phyloP scores from a whole-genome alignment of 768 basidiomycete genomes.

The Collybia mongolica region DNA sequence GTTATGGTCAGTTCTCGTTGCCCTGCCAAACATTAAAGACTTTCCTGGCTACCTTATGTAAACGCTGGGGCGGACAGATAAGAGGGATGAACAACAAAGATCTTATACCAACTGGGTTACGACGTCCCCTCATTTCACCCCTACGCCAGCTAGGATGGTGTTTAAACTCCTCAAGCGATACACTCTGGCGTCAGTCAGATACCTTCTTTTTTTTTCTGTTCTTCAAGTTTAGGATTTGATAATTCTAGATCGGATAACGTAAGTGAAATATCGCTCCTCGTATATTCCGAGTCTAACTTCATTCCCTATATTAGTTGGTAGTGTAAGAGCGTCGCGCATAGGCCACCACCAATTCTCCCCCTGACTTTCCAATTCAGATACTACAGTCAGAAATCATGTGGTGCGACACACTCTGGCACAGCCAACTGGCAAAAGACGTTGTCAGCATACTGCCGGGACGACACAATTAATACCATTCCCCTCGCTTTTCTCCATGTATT shows the following conservation, averaged over 20 bases:
- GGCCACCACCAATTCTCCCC: background rate
- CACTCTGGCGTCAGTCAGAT: background rate
- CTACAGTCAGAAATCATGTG: slow-evolving; percentile 76
- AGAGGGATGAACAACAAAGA: background rate
- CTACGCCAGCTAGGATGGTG: slow-evolving; percentile 9
- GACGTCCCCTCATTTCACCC: background rate
- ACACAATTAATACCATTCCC: slow-evolving; percentile 65
- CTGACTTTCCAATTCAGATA: slow-evolving; percentile 38
- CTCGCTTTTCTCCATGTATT: slow-evolving; percentile 65
- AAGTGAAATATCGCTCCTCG: slow-evolving; percentile 5
- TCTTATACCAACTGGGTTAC: background rate
- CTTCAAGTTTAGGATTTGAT: slow-evolving; percentile 24
- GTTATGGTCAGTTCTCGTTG: too few relatives aligned
- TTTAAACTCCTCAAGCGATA: slow-evolving; percentile 3
- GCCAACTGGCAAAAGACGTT: slow-evolving; percentile 58
- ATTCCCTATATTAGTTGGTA: slow-evolving; percentile 38
- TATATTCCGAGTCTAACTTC: background rate
- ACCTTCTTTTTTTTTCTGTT: background rate
- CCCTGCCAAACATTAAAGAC: too few relatives aligned
- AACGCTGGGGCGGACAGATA: background rate
- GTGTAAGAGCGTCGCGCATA: slow-evolving; percentile 36
- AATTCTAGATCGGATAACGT: slow-evolving; percentile 36
- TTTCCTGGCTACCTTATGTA: background rate
- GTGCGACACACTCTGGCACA: slow-evolving; percentile 48
- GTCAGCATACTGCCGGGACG: slow-evolving; percentile 67